Conservation (phyloP, 305 asterid genomes). For the Withania somnifera region DNA sequence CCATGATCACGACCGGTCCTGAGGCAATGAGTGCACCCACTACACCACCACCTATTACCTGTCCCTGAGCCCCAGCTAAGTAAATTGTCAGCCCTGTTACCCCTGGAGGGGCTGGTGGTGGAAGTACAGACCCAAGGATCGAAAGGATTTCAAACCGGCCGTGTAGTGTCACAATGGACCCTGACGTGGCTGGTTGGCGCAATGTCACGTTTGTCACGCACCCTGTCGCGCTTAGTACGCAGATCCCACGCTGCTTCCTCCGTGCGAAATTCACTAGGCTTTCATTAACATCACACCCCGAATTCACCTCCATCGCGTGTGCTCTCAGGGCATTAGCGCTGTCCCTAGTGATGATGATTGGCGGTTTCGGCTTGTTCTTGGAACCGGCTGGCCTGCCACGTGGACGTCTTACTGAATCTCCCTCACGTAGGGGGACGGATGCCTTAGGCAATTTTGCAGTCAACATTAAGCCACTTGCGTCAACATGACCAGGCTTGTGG, state of each 20-base stretch:
- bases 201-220: conserved; percentile 63
- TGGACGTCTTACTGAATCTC: conserved; percentile 40
- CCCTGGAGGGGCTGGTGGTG: conserved; percentile 84
- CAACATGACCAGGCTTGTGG: conserved; percentile 10
- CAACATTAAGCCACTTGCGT: conserved; percentile 15
- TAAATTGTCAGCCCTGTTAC: conserved; percentile 60
- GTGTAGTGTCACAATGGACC: conserved; percentile 59
- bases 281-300: conserved; percentile 58
- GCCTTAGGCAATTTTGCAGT: conserved; percentile 15
- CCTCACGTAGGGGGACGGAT: conserved; percentile 17
- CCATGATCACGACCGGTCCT: conserved; percentile 86
- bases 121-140: conserved; percentile 57
- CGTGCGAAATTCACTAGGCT: conserved; percentile 45
- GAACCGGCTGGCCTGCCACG: conserved; percentile 94
- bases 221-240: conserved; percentile 69
- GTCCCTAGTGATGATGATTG: conserved; percentile 77
- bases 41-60: conserved; percentile 73
- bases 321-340: conserved; percentile 67
- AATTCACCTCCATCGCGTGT: conserved; percentile 64
- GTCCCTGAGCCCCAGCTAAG: conserved; percentile 73
- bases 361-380: conserved; percentile 86
- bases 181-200: conserved; percentile 61
- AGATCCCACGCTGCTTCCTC: conserved; percentile 52
- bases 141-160: conserved; percentile 74
- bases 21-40: conserved; percentile 69